Evolutionary conservation across 176 grass and related monocot species (phyloP).

Genomic region (Oryza officinalis): DNA sequence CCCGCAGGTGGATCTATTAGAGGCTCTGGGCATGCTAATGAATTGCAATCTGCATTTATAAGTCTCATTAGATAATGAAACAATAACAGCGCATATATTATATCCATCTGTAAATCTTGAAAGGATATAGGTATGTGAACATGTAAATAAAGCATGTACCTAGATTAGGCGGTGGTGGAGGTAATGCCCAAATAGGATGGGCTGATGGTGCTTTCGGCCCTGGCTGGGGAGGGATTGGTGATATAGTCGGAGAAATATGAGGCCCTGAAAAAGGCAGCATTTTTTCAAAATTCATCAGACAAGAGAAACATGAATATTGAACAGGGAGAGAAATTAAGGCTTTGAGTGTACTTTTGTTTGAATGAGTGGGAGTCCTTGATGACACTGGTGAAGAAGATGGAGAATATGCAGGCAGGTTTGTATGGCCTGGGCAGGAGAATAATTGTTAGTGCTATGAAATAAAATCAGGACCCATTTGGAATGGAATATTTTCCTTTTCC

Average conservation of each 20-base stretch:
- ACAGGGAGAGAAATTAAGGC: slow-evolving; percentile 11
- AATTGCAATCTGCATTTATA: slow-evolving; percentile 76
- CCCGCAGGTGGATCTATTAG: slow-evolving; percentile 69
- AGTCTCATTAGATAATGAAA: slow-evolving; percentile 22
- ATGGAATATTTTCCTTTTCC: neutral
- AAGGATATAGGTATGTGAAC: neutral
- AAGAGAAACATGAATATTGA: neutral
- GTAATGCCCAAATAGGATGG: slow-evolving; percentile 73
- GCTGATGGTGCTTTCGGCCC: slow-evolving; percentile 56
- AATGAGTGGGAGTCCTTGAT: slow-evolving; percentile 32
- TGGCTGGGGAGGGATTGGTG: slow-evolving; percentile 46
- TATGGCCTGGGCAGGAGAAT: slow-evolving; percentile 49
- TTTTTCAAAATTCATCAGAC: slow-evolving; percentile 19
- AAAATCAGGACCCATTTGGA: neutral
- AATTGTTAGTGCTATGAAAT: neutral
- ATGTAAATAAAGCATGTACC: slow-evolving; percentile 37
- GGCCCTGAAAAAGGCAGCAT: slow-evolving; percentile 45
- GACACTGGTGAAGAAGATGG: slow-evolving; percentile 56
- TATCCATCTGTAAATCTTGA: neutral
- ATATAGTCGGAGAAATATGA: slow-evolving; percentile 57
- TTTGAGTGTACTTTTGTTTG: slow-evolving; percentile 51
- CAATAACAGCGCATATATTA: neutral
- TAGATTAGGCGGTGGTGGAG: slow-evolving; percentile 92
- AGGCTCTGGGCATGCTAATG: slow-evolving; percentile 73
- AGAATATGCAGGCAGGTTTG: slow-evolving; percentile 36